Evolutionary conservation across 768 basidiomycete species (phyloP).

Genomic region (Tephrocybe sp.): DNA sequence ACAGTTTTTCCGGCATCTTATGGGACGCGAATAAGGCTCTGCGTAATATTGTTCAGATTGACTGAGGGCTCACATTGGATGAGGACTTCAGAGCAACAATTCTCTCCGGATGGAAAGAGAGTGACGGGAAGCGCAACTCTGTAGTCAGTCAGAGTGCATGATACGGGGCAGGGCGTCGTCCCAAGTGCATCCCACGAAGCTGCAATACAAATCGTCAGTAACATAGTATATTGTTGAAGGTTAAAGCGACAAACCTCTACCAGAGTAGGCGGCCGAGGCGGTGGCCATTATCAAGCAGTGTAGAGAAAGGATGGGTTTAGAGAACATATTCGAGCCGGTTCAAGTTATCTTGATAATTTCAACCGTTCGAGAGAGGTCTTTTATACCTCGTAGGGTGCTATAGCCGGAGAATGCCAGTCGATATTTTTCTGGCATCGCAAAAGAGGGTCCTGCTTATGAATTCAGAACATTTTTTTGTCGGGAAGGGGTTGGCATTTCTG

Average conservation of each 20-base stretch:
- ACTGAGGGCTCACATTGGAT: constrained; percentile 11
- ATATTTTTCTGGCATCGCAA: neutral
- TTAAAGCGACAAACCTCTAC: neutral
- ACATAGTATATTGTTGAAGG: neutral
- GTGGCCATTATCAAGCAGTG: neutral
- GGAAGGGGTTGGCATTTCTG: neutral
- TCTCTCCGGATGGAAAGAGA: neutral
- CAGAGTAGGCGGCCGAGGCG: neutral
- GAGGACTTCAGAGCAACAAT: neutral
- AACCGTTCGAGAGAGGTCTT: neutral
- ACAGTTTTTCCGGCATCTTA: too few species aligned
- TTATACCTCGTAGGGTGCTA: neutral
- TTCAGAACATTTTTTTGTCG: neutral
- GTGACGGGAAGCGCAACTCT: neutral
- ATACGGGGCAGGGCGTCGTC: neutral
- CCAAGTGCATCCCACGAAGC: neutral
- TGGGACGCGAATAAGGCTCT: too few species aligned
- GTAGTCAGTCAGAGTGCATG: neutral
- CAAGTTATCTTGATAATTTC: neutral
- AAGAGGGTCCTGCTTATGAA: neutral
- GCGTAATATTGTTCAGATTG: too few species aligned
- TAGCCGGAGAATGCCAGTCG: neutral
- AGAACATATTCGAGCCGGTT: neutral
- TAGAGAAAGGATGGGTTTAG: neutral
- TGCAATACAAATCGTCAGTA: neutral